These are phyloP conservation scores for Pigoraptor vietnamica DNA, from an alignment of 78 protist genomes.

Conservation along the genomic window DNA sequence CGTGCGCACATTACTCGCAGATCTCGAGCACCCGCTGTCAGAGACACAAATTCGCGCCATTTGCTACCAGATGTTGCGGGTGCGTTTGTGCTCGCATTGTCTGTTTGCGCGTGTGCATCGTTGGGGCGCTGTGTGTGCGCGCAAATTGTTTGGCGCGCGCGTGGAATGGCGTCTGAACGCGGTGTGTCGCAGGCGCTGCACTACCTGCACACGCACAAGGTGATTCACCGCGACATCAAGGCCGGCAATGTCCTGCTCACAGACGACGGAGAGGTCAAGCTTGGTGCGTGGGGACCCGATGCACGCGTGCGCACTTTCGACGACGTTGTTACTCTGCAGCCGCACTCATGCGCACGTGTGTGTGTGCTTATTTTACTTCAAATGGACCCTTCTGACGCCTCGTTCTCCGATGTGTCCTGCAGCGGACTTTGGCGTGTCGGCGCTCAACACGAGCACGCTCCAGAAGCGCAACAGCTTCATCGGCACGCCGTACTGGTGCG, in stretches of 20 bases:
- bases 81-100: constrained; percentile 46
- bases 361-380: neutral
- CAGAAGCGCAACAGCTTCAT: constrained; percentile 59
- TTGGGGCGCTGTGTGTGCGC: too few relatives aligned
- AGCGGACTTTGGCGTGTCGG: constrained; percentile 89
- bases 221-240: constrained; percentile 91
- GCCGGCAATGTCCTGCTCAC: constrained; percentile 84
- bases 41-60: constrained; percentile 80
- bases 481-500: constrained; percentile 90
- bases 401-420: neutral
- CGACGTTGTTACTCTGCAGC: neutral
- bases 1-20: neutral
- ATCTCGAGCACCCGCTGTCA: constrained; percentile 41
- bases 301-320: neutral
- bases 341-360: neutral
- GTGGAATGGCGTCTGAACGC: too few relatives aligned
- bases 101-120: neutral
- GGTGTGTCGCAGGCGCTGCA: neutral
- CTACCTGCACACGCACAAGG: neutral
- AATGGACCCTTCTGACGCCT: too few relatives aligned
- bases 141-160: too few relatives aligned
- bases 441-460: constrained; percentile 15
- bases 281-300: constrained; percentile 25
- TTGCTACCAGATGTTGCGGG: constrained; percentile 57
- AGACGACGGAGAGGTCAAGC: constrained; percentile 57